Conservation (phyloP, 495 filamentous ascomycete genomes). For the Lasiosphaeria ovina region DNA sequence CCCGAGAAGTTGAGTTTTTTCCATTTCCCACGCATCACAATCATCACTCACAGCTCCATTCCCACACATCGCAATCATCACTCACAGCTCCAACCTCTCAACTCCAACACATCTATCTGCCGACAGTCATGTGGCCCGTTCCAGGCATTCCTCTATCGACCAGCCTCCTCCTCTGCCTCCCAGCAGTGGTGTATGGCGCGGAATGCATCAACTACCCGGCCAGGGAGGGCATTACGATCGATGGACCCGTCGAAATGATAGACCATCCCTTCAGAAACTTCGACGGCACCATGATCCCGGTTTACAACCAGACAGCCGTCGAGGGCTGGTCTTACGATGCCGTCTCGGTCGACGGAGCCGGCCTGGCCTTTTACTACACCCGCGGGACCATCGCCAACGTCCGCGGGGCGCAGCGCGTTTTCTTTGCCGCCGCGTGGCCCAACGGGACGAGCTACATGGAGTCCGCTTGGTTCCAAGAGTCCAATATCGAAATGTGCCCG, state of each 20-base stretch:
- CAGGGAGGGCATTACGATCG: neutral
- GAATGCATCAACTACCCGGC: conserved; percentile 3
- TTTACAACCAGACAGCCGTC: conserved; percentile 3
- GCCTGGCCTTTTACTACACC: conserved; percentile 4
- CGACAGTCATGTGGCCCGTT: neutral
- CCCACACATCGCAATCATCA: no score
- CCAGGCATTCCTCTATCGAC: neutral
- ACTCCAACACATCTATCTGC: no score
- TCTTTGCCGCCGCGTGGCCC: conserved; percentile 6
- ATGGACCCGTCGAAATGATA: conserved; percentile 22
- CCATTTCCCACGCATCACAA: no score
- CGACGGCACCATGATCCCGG: conserved; percentile 2
- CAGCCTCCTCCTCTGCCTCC: neutral
- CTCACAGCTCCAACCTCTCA: no score
- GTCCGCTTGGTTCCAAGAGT: neutral
- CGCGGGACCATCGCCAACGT: conserved; percentile 4
- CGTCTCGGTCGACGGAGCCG: conserved; percentile 6
- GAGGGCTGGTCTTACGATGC: conserved; percentile 12
- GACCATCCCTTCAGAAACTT: conserved; percentile 6
- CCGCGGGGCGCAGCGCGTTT: conserved; percentile 6
- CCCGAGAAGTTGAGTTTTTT: no score
- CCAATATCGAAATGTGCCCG: neutral
- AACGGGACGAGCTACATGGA: conserved; percentile 12
- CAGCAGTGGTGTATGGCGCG: neutral
- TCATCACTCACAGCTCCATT: no score